phyloP scores from a whole-genome alignment of 108 stramenopile genomes.

The Parmales sp. region DNA sequence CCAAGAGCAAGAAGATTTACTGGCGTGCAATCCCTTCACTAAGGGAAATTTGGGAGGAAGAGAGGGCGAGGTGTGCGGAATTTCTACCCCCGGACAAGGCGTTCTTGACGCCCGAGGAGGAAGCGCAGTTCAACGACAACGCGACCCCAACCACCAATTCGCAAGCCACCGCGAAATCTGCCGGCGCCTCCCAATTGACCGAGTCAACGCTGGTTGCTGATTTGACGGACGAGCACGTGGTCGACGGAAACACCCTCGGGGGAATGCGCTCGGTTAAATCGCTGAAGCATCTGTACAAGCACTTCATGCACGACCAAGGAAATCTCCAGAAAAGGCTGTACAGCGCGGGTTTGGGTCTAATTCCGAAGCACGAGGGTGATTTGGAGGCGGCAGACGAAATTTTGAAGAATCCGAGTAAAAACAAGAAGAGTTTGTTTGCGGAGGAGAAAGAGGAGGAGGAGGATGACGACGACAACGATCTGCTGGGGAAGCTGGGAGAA shows the following conservation, averaged over 20 bases:
- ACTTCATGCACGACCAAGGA: too few species aligned
- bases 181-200: neutral
- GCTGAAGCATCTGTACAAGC: too few species aligned
- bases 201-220: too few species aligned
- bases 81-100: conserved; percentile 55
- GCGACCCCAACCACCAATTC: neutral
- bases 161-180: neutral
- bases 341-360: too few species aligned
- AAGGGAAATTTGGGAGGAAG: conserved; percentile 71
- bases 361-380: too few species aligned
- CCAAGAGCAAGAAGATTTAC: conserved; percentile 41
- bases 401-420: too few species aligned
- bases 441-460: neutral
- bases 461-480: neutral
- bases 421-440: neutral
- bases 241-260: too few species aligned
- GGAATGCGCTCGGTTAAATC: too few species aligned
- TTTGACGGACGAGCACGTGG: too few species aligned
- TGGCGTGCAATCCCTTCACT: conserved; percentile 80
- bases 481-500: neutral
- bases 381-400: too few species aligned
- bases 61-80: conserved; percentile 53
- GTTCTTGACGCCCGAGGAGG: conserved; percentile 35
- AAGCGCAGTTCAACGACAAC: neutral
- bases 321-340: too few species aligned